These are phyloP conservation scores for Scedosporium boydii DNA, from an alignment of 2,329 filamentous ascomycete genomes.

Conservation along the genomic window DNA sequence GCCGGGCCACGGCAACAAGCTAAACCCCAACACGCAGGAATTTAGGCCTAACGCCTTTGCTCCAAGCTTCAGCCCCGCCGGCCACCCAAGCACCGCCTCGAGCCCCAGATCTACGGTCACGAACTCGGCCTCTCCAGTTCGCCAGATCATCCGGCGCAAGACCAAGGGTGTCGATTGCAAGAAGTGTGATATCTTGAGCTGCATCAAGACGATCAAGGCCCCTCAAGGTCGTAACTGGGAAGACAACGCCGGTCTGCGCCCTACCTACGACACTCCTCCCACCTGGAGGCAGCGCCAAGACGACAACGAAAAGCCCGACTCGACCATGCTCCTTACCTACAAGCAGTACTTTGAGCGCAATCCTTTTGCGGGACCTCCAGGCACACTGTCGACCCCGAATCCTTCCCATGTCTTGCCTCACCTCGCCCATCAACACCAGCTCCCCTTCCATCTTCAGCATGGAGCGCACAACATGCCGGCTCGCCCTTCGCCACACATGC, in stretches of 20 bases:
- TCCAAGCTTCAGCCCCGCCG: conserved; percentile 64
- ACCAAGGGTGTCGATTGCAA: conserved; percentile 61
- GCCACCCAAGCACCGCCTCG: conserved; percentile 55
- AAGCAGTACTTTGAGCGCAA: conserved; percentile 69
- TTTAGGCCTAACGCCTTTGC: conserved; percentile 82
- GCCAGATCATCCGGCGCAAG: conserved; percentile 58
- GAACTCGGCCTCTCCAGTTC: conserved; percentile 26
- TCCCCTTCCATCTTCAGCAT: conserved; percentile 75
- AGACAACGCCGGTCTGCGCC: conserved; percentile 72
- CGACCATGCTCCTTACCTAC: conserved; percentile 59
- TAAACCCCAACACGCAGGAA: conserved; percentile 61
- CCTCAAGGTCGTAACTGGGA: conserved; percentile 53
- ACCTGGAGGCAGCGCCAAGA: conserved; percentile 70
- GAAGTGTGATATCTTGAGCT: conserved; percentile 49
- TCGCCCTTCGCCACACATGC: conserved; percentile 57
- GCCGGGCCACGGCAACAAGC: conserved; percentile 42
- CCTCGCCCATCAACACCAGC: conserved; percentile 72
- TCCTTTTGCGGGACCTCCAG: conserved; percentile 41
- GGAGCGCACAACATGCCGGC: conserved; percentile 57
- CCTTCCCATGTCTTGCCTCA: conserved; percentile 61
- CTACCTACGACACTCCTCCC: conserved; percentile 73
- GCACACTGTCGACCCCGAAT: conserved; percentile 48
- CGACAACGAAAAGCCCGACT: conserved; percentile 59
- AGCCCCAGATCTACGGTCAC: conserved; percentile 60
- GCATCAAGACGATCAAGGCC: conserved; percentile 44